Conservation (phyloP, 441 rosid genomes). For the Corymbia citriodora region DNA sequence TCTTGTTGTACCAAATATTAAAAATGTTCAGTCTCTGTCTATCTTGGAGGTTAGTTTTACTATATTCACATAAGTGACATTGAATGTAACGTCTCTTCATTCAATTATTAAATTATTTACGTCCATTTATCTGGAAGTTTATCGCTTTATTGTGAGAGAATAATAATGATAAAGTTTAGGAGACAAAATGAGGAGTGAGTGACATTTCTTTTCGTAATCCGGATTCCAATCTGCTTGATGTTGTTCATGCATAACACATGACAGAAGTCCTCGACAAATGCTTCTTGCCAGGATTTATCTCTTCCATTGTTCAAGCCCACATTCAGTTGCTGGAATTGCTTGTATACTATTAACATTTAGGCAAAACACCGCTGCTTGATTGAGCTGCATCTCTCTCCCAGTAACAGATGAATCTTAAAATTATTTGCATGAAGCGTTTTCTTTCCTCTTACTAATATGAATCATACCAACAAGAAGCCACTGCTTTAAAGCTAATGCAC, state of each 20-base stretch:
- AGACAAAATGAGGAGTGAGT: not conserved
- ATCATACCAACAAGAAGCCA: not conserved
- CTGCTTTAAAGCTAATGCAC: not conserved
- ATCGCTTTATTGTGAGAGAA: not conserved
- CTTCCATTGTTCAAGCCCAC: not conserved
- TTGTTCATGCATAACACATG: not conserved
- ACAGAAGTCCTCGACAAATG: not conserved
- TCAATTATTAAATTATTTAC: not conserved
- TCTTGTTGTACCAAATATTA: slow-evolving; percentile 86
- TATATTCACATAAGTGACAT: not conserved
- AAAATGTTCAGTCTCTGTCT: slow-evolving; percentile 80
- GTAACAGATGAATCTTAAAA: not conserved
- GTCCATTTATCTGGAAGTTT: not conserved
- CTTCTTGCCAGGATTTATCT: not conserved
- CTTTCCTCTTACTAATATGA: not conserved
- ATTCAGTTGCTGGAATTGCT: not conserved
- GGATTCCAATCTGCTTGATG: not conserved
- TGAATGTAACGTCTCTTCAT: not conserved
- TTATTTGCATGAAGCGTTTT: not conserved
- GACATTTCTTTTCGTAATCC: not conserved
- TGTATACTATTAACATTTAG: not conserved
- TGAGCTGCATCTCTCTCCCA: not conserved
- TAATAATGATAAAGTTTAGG: not conserved
- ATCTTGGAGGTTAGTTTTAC: slow-evolving; percentile 54
- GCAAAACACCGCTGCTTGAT: not conserved